Base-by-base conservation (phyloP, 768 basidiomycete species). In the Tulasnella sp. region DNA sequence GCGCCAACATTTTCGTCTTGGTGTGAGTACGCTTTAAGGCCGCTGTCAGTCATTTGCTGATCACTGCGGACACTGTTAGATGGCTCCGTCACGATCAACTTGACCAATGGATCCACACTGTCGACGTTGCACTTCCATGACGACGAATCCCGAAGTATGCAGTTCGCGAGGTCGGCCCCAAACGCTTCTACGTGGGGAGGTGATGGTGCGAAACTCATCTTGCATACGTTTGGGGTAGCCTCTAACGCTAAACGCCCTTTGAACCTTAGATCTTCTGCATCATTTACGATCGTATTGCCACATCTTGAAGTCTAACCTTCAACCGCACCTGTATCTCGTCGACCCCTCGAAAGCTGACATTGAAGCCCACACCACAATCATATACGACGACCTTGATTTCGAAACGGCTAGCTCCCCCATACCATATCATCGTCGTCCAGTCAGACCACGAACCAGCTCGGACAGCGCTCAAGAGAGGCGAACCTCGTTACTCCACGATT, bases 41-140 rank as follows among this genome's bases (percentile, higher is more conserved):
- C 53, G 62, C 49, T 41, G 17, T 27, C 17, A 14, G 49, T 7
- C 29, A 57, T 63, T 67, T 65, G 57, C 45, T 70, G 62, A 49
- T 55, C 59, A 43, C 60, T 51, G 29, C 69, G 21, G 41, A 43
- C 60, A 64, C 60, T 64, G 66, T 59, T 49, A 93, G 86, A 92
- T 65, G 92, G 92, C 4, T 85, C 86, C 17, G 78, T 93, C 60
- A 86, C 82, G 36, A 80, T 98, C 59, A 94, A 94, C 68, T 82
- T 90, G 57, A 86, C 83, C 62, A 86, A 81, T 62, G 84, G 86
- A 29, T 80, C 84, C 49, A 87, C 91, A 1, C 75, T 96, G 0
- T 89, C 92, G 0, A 89, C 86, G 0, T 77, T 99, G 2, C 81
- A 92, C 69, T 98, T 98, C 69, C 96, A 98, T 68, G 96, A 98